A percentile compares a stretch with the other conserved stretches of the same genome.
Evolutionary conservation across 1,284 basidiomycete genomes (phyloP).

Genomic region (Earliella scabrosa): DNA sequence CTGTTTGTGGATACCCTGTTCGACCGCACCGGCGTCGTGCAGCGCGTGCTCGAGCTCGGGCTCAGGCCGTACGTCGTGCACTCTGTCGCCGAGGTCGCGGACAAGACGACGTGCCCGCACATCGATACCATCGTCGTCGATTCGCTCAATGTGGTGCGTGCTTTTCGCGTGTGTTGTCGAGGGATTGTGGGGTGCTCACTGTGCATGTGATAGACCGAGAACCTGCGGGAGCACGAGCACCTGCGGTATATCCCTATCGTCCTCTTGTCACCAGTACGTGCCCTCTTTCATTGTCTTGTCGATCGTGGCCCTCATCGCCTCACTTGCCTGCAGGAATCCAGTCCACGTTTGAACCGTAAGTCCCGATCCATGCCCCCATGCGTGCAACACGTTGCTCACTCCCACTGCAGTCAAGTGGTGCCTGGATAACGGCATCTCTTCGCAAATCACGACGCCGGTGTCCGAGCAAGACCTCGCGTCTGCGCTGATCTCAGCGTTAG

Average conservation of each 20-base stretch:
- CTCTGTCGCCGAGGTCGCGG: conserved; percentile 78
- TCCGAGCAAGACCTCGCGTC: conserved; percentile 89
- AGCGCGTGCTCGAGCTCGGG: conserved; percentile 83
- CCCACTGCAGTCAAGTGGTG: conserved; percentile 82
- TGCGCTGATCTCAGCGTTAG: conserved; percentile 92
- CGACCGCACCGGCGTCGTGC: conserved; percentile 80
- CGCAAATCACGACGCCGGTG: conserved; percentile 91
- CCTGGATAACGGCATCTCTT: conserved; percentile 88
- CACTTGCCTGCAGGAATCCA: conserved; percentile 38
- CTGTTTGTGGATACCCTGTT: conserved; percentile 90
- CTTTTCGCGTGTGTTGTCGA: conserved; percentile 5
- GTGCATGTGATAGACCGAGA: conserved; percentile 68
- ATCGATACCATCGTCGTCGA: conserved; percentile 98
- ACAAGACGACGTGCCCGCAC: conserved; percentile 83
- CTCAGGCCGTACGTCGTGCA: conserved; percentile 82
- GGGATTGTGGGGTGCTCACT: conserved; percentile 1
- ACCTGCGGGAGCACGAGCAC: conserved; percentile 91
- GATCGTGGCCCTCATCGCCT: not conserved
- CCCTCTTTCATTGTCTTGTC: not conserved
- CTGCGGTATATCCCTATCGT: conserved; percentile 97
- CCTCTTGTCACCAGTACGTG: conserved; percentile 76
- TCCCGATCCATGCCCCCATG: conserved; percentile 15
- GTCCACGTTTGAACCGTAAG: conserved; percentile 78
- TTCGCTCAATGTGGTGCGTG: conserved; percentile 79
- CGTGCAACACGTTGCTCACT: conserved; percentile 7